phyloP scores from a whole-genome alignment of 1,284 basidiomycete genomes.

The Thecaphora thlaspeos region DNA sequence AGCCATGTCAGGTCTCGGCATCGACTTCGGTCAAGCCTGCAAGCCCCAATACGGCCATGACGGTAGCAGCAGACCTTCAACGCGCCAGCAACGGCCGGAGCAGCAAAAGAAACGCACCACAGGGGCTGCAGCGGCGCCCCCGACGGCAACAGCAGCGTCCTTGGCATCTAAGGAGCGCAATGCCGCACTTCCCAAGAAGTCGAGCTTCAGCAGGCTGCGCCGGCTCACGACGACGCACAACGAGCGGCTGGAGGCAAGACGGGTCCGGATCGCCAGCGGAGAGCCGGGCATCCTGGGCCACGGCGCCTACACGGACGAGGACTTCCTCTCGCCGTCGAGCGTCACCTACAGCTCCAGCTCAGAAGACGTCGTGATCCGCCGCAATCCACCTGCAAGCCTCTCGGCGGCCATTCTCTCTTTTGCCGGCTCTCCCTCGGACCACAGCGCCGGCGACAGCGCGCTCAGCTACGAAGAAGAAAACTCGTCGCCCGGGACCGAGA shows the following conservation, averaged over 20 bases:
- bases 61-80: too few species aligned
- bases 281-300: constrained; percentile 35
- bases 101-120: constrained; percentile 8
- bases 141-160: background rate
- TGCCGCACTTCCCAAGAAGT: constrained; percentile 19
- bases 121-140: too few species aligned
- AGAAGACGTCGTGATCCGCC: constrained; percentile 2
- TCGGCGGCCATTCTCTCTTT: too few species aligned
- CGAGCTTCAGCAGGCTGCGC: constrained; percentile 26
- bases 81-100: constrained; percentile 1
- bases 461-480: background rate
- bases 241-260: constrained; percentile 5
- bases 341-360: background rate
- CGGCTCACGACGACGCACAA: constrained; percentile 27
- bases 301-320: constrained; percentile 32
- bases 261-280: constrained; percentile 46
- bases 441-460: constrained; percentile 1
- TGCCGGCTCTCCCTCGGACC: background rate
- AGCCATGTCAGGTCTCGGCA: constrained; percentile 50
- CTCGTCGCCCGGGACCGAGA: constrained; percentile 15
- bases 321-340: constrained; percentile 21
- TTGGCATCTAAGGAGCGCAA: background rate
- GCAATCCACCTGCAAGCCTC: background rate
- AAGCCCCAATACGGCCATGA: constrained; percentile 21
- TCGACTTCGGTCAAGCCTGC: constrained; percentile 44